Conservation (phyloP, 2,329 filamentous ascomycete species). For the Fusarium sp. region DNA sequence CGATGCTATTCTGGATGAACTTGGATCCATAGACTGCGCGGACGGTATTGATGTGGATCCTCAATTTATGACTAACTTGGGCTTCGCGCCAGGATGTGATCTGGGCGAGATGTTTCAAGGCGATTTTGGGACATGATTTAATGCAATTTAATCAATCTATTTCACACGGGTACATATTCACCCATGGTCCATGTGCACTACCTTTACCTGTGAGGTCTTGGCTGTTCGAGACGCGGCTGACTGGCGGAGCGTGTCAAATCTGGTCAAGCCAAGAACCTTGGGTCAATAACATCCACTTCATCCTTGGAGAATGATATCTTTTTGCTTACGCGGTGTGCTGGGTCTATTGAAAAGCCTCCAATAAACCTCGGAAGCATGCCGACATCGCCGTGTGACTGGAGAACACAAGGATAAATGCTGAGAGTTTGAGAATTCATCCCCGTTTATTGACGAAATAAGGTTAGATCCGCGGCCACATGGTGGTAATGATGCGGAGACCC, state of each 20-base stretch:
- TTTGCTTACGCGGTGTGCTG: background rate
- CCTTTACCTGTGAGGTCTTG: background rate
- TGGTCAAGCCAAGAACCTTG: background rate
- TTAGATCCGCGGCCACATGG: slow-evolving; percentile 30
- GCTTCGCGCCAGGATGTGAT: slow-evolving; percentile 71
- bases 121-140: slow-evolving; percentile 51
- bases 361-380: slow-evolving; percentile 3
- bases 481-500: slow-evolving; percentile 16
- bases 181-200: background rate
- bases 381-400: slow-evolving; percentile 5
- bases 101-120: slow-evolving; percentile 62
- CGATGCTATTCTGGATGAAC: slow-evolving; percentile 63
- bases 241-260: background rate
- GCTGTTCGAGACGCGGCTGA: background rate
- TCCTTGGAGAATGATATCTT: background rate
- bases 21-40: slow-evolving; percentile 61
- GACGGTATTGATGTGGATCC: slow-evolving; percentile 65
- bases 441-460: slow-evolving; percentile 37
- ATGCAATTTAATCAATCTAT: slow-evolving; percentile 29
- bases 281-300: background rate
- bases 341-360: background rate
- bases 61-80: slow-evolving; percentile 75
- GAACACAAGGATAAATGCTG: slow-evolving; percentile 15
- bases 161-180: background rate
- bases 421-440: slow-evolving; percentile 36